These are phyloP conservation scores for Lasiodiplodia citricola DNA, from an alignment of 2,329 filamentous ascomycete genomes.

Conservation along the genomic window DNA sequence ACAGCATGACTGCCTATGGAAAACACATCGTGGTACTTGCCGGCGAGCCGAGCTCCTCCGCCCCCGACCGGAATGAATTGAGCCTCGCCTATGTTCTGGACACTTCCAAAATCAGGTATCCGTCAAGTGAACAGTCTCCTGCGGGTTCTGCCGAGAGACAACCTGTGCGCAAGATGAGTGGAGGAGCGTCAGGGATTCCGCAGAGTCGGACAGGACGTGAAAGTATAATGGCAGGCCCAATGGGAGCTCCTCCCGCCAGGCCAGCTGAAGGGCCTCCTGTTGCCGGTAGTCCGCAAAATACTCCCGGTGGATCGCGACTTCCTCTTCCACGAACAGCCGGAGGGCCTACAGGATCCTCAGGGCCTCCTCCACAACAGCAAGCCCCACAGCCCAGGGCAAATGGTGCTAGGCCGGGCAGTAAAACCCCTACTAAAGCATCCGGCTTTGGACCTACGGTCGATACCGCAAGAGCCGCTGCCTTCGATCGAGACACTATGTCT, in stretches of 20 bases:
- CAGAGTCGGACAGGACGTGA: slow-evolving; percentile 51
- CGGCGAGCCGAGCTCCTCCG: slow-evolving; percentile 89
- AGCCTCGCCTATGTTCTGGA: slow-evolving; percentile 91
- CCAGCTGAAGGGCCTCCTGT: slow-evolving; percentile 18
- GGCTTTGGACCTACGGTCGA: slow-evolving; percentile 49
- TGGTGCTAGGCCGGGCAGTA: slow-evolving; percentile 47
- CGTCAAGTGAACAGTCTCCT: slow-evolving; percentile 67
- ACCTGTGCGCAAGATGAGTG: slow-evolving; percentile 50
- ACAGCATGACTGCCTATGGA: slow-evolving; percentile 95
- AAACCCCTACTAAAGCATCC: slow-evolving; percentile 57
- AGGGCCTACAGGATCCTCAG: slow-evolving; percentile 61
- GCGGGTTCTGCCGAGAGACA: slow-evolving; percentile 35
- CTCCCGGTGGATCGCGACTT: slow-evolving; percentile 58
- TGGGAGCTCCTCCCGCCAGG: slow-evolving; percentile 31
- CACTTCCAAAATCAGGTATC: slow-evolving; percentile 95
- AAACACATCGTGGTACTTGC: slow-evolving; percentile 92
- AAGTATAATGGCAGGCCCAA: slow-evolving; percentile 44
- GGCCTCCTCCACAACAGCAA: slow-evolving; percentile 69
- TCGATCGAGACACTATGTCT: slow-evolving; percentile 55
- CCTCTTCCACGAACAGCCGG: slow-evolving; percentile 66
- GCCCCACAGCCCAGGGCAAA: slow-evolving; percentile 62
- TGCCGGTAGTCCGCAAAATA: slow-evolving; percentile 41
- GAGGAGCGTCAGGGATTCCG: slow-evolving; percentile 49
- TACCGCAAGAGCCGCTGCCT: slow-evolving; percentile 47
- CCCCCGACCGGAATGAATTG: slow-evolving; percentile 80